Conservation (phyloP, 2,329 filamentous ascomycete species). For the Chrysoporthe cubensis region DNA sequence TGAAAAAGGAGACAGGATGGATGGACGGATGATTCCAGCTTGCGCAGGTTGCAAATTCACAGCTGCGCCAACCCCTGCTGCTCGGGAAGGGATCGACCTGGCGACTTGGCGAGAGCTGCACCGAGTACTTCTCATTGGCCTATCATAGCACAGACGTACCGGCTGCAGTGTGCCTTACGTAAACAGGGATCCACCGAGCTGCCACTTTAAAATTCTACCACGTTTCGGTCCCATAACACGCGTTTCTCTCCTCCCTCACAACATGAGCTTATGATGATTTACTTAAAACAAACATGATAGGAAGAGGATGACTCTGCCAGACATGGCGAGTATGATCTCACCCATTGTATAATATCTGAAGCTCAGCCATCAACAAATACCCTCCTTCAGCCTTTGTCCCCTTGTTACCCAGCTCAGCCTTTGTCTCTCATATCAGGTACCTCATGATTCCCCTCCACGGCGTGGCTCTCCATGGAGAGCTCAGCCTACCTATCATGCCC, state of each 20-base stretch:
- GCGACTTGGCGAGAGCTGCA: not conserved
- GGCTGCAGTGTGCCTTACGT: not conserved
- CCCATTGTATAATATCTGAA: slow-evolving; percentile 59
- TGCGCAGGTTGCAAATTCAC: slow-evolving; percentile 18
- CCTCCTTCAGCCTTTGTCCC: not conserved
- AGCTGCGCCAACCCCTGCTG: slow-evolving; percentile 8
- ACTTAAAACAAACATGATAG: slow-evolving; percentile 63
- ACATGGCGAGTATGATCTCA: slow-evolving; percentile 63
- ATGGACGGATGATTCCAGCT: slow-evolving; percentile 9
- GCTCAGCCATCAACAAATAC: slow-evolving; percentile 38
- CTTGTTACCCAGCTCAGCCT: not conserved
- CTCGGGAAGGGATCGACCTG: not conserved
- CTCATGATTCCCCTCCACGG: not conserved
- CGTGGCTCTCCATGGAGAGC: not conserved
- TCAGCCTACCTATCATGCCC: not conserved
- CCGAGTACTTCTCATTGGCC: not conserved
- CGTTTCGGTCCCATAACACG: not conserved
- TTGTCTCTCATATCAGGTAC: not conserved
- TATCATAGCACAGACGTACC: too few relatives aligned
- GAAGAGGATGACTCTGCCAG: slow-evolving; percentile 66
- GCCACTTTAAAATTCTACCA: slow-evolving; percentile 26
- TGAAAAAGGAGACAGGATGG: slow-evolving; percentile 2
- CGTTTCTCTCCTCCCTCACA: slow-evolving; percentile 35
- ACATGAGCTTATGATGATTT: slow-evolving; percentile 65
- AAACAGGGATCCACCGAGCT: not conserved